phyloP scores from a whole-genome alignment of 441 rosid genomes.

The Rhodomyrtus psidioides region DNA sequence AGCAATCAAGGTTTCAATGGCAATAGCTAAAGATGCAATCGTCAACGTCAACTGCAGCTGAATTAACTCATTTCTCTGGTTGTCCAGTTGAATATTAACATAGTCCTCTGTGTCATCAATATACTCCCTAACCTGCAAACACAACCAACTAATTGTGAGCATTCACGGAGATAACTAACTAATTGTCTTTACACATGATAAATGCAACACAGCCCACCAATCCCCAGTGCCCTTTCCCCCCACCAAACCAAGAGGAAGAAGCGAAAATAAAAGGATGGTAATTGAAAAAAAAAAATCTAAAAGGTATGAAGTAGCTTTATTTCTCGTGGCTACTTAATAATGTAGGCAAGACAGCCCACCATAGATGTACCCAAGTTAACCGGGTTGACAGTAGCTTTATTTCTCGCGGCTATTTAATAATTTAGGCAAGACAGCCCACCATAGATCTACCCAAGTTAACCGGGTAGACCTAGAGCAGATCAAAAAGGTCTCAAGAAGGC shows the following conservation, averaged over 20 bases:
- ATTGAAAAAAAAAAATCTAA: background rate
- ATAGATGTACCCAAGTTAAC: background rate
- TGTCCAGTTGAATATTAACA: constrained; percentile 86
- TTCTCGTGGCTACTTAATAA: background rate
- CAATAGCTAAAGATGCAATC: constrained; percentile 76
- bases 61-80: constrained; percentile 89
- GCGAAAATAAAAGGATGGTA: background rate
- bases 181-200: background rate
- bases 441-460: background rate
- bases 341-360: background rate
- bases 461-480: background rate
- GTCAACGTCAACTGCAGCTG: constrained; percentile 82
- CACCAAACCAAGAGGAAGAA: background rate
- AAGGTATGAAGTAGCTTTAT: background rate
- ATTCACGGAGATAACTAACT: background rate
- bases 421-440: background rate
- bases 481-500: background rate
- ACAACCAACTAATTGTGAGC: background rate
- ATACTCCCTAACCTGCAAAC: constrained; percentile 75
- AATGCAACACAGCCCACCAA: background rate
- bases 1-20: constrained; percentile 63
- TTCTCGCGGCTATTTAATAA: background rate
- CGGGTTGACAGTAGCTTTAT: background rate
- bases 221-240: background rate
- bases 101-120: constrained; percentile 96